Evolutionary conservation across 352 stramenopile genomes (phyloP).

Genomic region (Ophiocytium majus): DNA sequence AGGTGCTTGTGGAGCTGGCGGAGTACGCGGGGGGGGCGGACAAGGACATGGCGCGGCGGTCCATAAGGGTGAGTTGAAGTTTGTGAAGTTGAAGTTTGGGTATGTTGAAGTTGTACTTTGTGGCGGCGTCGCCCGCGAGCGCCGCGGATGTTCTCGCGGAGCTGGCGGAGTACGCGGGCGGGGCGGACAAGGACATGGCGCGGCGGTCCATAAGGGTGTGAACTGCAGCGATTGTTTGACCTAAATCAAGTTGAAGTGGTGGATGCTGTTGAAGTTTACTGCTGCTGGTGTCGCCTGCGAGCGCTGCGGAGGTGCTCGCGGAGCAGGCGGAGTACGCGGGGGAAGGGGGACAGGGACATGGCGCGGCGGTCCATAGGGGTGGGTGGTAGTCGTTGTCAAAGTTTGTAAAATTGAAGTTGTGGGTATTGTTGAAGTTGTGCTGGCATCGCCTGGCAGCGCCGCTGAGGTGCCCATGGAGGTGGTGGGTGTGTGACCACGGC

Average conservation of each 20-base stretch:
- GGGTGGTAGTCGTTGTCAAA: too few species aligned
- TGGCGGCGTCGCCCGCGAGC: conserved; percentile 86
- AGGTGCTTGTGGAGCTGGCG: conserved; percentile 93
- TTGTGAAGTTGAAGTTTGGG: too few species aligned
- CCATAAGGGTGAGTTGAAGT: conserved; percentile 74
- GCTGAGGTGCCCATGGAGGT: too few species aligned
- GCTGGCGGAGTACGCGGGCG: conserved; percentile 92
- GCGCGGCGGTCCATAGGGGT: conserved; percentile 42
- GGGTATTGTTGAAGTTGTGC: too few species aligned
- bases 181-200: conserved; percentile 77
- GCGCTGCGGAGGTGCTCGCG: conserved; percentile 24
- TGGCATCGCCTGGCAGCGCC: too few species aligned
- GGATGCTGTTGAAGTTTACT: too few species aligned
- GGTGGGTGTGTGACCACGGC: too few species aligned
- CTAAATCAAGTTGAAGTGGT: neutral
- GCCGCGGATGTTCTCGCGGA: conserved; percentile 93
- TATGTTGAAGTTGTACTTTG: too few species aligned
- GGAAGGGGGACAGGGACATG: neutral
- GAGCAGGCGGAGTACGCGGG: neutral
- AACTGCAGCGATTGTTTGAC: too few species aligned
- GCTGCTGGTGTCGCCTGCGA: too few species aligned
- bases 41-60: conserved; percentile 79
- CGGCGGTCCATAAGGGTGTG: conserved; percentile 46
- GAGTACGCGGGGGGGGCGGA: conserved; percentile 95
- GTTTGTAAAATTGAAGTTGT: neutral